Conservation (phyloP, 768 basidiomycete genomes). For the Xerocomus spinulosus region DNA sequence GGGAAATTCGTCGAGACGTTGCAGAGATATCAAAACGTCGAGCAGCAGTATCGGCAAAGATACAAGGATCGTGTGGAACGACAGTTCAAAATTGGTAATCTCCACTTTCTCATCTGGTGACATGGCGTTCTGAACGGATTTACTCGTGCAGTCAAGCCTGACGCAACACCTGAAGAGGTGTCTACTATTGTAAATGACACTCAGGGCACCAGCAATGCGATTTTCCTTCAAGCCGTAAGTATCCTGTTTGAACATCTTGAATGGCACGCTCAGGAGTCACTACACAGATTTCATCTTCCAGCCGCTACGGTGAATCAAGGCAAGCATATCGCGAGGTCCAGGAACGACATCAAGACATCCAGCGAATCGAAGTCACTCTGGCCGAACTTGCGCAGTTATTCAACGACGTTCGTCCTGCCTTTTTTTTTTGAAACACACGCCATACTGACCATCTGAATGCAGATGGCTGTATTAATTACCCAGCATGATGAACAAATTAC, state of each 20-base stretch:
- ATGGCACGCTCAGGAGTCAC: background rate
- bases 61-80: constrained; percentile 66
- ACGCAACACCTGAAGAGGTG: constrained; percentile 80
- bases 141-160: constrained; percentile 63
- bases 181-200: constrained; percentile 62
- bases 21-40: constrained; percentile 73
- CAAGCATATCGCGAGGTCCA: constrained; percentile 86
- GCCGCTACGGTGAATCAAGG: constrained; percentile 77
- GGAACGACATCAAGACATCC: constrained; percentile 80
- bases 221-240: constrained; percentile 72
- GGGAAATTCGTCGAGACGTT: constrained; percentile 71
- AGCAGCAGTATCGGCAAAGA: constrained; percentile 62
- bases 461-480: constrained; percentile 77
- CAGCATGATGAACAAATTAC: constrained; percentile 77
- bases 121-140: background rate
- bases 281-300: constrained; percentile 64
- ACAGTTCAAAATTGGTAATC: constrained; percentile 71
- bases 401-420: constrained; percentile 54
- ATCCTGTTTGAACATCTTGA: background rate
- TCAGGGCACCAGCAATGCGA: constrained; percentile 52
- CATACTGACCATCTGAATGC: constrained; percentile 1
- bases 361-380: constrained; percentile 79
- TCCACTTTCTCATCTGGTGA: background rate
- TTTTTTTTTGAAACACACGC: background rate
- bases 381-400: constrained; percentile 88